These are phyloP conservation scores for Aspergillus incahuasiensis DNA, from an alignment of 495 filamentous ascomycete genomes.

Conservation along the genomic window DNA sequence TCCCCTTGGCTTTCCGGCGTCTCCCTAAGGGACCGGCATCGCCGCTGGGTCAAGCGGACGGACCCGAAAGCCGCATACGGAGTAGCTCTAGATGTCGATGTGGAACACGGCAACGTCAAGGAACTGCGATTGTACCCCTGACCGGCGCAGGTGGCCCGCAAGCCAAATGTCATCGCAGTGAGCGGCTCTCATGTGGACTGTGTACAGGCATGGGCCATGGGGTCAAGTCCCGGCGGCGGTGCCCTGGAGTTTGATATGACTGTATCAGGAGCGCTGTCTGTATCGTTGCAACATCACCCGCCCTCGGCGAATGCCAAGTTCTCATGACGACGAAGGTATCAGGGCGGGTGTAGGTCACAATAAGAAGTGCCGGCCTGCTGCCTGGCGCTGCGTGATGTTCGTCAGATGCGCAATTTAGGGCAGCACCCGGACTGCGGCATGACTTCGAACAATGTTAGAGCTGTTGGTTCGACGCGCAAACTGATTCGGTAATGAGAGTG, in stretches of 20 bases:
- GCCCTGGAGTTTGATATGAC: slow-evolving; percentile 13
- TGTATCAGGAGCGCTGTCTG: slow-evolving; percentile 7
- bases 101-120: slow-evolving; percentile 17
- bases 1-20: slow-evolving; percentile 11
- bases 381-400: slow-evolving; percentile 22
- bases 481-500: slow-evolving; percentile 25
- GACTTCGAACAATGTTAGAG: slow-evolving; percentile 15
- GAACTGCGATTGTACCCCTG: slow-evolving; percentile 18
- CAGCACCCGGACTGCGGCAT: slow-evolving; percentile 23
- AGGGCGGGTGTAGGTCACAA: slow-evolving; percentile 10
- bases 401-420: slow-evolving; percentile 23
- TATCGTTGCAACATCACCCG: slow-evolving; percentile 8
- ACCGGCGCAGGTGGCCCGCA: slow-evolving; percentile 14
- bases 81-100: slow-evolving; percentile 12
- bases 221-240: slow-evolving; percentile 1
- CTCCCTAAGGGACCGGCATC: not conserved
- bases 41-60: slow-evolving; percentile 12
- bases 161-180: slow-evolving; percentile 13
- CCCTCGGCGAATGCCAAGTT: slow-evolving; percentile 3
- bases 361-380: slow-evolving; percentile 12
- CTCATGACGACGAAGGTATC: slow-evolving; percentile 14
- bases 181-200: slow-evolving; percentile 13
- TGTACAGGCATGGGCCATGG: not conserved
- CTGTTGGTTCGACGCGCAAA: slow-evolving; percentile 26
- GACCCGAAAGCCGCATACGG: not conserved